A percentile compares a stretch with the other conserved stretches of the same genome.
Conservation (phyloP, 2,329 filamentous ascomycete species). For the Pestalotiopsis sp. region DNA sequence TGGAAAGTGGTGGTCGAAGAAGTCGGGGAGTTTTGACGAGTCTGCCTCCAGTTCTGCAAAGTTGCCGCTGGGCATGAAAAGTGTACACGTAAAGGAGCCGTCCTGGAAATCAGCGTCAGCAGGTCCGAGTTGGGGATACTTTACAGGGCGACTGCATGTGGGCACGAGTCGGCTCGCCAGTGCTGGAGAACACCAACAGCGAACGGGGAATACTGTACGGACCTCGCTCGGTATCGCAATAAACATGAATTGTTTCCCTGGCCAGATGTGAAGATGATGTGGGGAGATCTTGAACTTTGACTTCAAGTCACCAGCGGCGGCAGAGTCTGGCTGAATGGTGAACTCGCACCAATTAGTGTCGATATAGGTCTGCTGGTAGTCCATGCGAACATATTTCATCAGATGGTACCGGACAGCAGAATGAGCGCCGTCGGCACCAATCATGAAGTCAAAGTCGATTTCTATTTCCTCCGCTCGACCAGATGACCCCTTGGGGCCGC, state of each 20-base stretch:
- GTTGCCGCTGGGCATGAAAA: conserved; percentile 78
- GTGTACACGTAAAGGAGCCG: conserved; percentile 90
- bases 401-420: conserved; percentile 88
- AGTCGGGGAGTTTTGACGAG: conserved; percentile 63
- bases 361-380: conserved; percentile 93
- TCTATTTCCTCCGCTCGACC: conserved; percentile 72
- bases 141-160: not conserved
- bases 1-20: conserved; percentile 85
- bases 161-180: not conserved
- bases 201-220: conserved; percentile 24
- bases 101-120: conserved; percentile 54
- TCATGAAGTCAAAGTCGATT: conserved; percentile 86
- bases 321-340: conserved; percentile 64
- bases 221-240: conserved; percentile 85
- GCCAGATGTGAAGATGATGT: conserved; percentile 97
- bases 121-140: not conserved
- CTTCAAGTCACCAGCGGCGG: conserved; percentile 31
- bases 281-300: conserved; percentile 78
- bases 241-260: conserved; percentile 93
- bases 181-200: not conserved
- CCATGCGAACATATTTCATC: conserved; percentile 92
- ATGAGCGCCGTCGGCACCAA: conserved; percentile 94
- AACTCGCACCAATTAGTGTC: conserved; percentile 99
- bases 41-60: conserved; percentile 70
- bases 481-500: conserved; percentile 37